Evolutionary conservation across 2,329 filamentous ascomycete genomes (phyloP), one percentile per base, ranked within the genome.

Genomic region (Fusarium globosum): DNA sequence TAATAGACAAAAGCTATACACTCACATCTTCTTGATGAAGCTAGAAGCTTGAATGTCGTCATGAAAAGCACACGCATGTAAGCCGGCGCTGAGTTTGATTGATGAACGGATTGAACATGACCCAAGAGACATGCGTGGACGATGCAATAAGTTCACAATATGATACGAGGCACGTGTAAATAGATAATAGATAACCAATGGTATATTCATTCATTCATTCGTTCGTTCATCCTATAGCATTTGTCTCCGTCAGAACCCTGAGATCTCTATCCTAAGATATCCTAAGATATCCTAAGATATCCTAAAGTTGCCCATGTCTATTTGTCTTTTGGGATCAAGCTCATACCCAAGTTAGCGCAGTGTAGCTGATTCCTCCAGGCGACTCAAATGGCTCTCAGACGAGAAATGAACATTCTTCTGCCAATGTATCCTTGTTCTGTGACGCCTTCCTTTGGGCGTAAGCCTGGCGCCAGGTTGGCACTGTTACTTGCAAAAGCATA

Each of bases 201-300:
- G 45, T 78, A 68, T 68, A 68, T 73, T 77, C 75, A 74, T 48
- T 33, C 33, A 20, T 76, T 64, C 73, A 69, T 77, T 65, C 67
- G 28, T 30, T 30, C 28, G 68, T 75, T 71, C 65, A 56, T 65
- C 56, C 53, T 42, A 21, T 26, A 45, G 51, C 11, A 49, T 56
- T 39, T 28, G 26, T 55, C 6, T 65, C 18, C 6, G 5, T 20
- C 43, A 1, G 42, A 45, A 26, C 6, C 23, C 12, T 14, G 12
- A 26, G 18, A 6, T 26, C 42, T 45, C 42, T 20, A 45, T 26
- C 12, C 12, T 45, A 26, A 28, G 26, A 26, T 20, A 45, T 26
- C 12, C 12, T 45, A 26, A 28, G 26, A 26, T 20, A 45, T 26
- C 12, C 12, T 45, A 26, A 28, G 43, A 21, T 28, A 3, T 23